A percentile compares a stretch with the other conserved stretches of the same genome.
Conservation (phyloP, 148 eudicot genomes). For the Rheum nobile region DNA sequence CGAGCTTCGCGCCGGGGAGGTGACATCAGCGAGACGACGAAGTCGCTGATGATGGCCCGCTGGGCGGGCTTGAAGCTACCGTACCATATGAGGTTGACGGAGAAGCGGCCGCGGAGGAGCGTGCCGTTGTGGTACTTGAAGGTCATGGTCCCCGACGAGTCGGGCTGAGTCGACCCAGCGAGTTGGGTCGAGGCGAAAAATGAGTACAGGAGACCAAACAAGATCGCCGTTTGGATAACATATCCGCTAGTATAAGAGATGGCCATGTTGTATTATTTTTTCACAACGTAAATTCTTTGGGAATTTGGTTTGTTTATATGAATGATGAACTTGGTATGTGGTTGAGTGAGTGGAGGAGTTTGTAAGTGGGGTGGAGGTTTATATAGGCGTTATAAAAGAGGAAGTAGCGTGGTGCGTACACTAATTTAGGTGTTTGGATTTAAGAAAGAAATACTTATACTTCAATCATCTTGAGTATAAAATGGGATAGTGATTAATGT, state of each 20-base stretch:
- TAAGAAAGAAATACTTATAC: too few relatives aligned
- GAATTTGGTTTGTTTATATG: too few relatives aligned
- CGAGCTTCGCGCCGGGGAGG: neutral
- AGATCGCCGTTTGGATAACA: neutral
- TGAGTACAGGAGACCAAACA: neutral
- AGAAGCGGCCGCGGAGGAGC: conserved; percentile 6
- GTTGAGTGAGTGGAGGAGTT: neutral
- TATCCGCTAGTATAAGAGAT: neutral
- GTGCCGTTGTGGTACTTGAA: conserved; percentile 1
- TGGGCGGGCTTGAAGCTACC: conserved; percentile 16
- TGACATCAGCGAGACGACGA: conserved; percentile 5
- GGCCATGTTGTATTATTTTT: neutral
- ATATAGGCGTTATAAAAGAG: neutral
- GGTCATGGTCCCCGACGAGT: neutral
- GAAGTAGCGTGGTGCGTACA: too few relatives aligned
- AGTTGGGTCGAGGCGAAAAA: neutral
- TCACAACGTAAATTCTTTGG: too few relatives aligned
- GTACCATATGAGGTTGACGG: conserved; percentile 16
- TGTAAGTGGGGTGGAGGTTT: neutral
- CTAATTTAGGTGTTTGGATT: neutral
- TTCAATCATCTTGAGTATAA: neutral
- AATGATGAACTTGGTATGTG: too few relatives aligned
- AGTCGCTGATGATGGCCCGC: conserved; percentile 10
- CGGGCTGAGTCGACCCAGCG: neutral
- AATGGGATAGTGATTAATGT: too few relatives aligned